Conservation (phyloP, 129 eudicot genomes). For the Daucus carota region DH1_v3.0 NC_030388.2:16400001-16400500, state of each 20-base stretch:
- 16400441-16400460: not conserved
- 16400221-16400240: conserved; percentile 22
- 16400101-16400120: conserved; percentile 27
- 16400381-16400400: not conserved
- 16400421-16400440: not conserved
- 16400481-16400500: not conserved
- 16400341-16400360: not conserved
- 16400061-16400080: conserved; percentile 24
- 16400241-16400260: conserved; percentile 16
- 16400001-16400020: conserved; percentile 25
- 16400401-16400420: not conserved
- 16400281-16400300: conserved; percentile 14
- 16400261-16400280: conserved; percentile 5
- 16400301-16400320: conserved; percentile 8
- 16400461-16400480: not conserved
- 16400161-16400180: conserved; percentile 66
- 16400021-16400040: conserved; percentile 29
- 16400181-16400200: conserved; percentile 66
- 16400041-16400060: conserved; percentile 29
- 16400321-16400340: conserved; percentile 9
- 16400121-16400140: conserved; percentile 37
- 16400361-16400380: not conserved
- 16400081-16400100: conserved; percentile 72
- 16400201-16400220: conserved; percentile 49
- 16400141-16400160: conserved; percentile 49